Evolutionary conservation across 805 yeast genomes (phyloP).

Genomic region (Osmozyma mogii): DNA sequence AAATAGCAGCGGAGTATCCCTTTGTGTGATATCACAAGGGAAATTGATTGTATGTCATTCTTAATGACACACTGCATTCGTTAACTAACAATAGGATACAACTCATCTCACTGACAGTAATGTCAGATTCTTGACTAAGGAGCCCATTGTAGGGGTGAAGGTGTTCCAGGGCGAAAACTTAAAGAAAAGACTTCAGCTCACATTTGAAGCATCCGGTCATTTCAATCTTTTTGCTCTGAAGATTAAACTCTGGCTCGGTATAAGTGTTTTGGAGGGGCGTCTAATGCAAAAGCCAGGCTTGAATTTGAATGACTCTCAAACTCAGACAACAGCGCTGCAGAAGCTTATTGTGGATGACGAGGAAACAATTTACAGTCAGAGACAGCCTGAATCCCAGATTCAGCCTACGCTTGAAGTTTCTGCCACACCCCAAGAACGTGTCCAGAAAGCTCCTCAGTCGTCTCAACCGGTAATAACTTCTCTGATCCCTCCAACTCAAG

Average conservation of each 20-base stretch:
- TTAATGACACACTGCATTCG: too few species aligned
- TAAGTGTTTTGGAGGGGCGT: too few species aligned
- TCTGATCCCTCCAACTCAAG: too few species aligned
- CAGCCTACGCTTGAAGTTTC: too few species aligned
- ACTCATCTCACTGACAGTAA: conserved; percentile 8
- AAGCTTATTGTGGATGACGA: not conserved
- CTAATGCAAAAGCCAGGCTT: too few species aligned
- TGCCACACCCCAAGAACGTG: too few species aligned
- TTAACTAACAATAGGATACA: conserved; percentile 9
- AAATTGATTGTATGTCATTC: conserved; percentile 10
- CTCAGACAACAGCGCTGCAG: too few species aligned
- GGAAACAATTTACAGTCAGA: too few species aligned
- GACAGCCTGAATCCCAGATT: too few species aligned
- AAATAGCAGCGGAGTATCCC: conserved; percentile 6
- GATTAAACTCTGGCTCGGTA: conserved; percentile 9
- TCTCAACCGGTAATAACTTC: too few species aligned
- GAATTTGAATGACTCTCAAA: too few species aligned
- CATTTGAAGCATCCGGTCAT: conserved; percentile 11
- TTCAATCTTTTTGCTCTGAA: conserved; percentile 11
- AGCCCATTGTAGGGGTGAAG: conserved; percentile 13
- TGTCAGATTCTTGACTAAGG: conserved; percentile 11
- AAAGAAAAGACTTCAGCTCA: conserved; percentile 11
- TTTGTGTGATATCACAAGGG: conserved; percentile 12
- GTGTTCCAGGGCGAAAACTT: conserved; percentile 12
- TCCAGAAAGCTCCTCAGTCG: too few species aligned